Percentiles rank a stretch among this genome's conserved stretches.
phyloP scores from a whole-genome alignment of 768 basidiomycete species.

The Cyclocybe cylindracea region DNA sequence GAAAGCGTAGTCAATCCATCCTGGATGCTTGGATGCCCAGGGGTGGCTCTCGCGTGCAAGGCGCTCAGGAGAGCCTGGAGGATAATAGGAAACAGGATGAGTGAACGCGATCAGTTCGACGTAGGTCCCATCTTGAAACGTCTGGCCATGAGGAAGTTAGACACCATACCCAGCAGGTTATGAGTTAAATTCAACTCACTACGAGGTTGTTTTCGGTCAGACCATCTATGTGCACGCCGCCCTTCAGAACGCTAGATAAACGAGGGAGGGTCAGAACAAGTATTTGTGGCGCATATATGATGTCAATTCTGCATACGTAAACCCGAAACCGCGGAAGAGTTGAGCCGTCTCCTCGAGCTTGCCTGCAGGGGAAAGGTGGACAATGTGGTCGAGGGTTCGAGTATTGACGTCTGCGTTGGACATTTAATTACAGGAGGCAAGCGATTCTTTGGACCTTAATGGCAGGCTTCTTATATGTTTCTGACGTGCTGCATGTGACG shows the following conservation, averaged over 20 bases:
- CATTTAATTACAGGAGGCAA: too few relatives aligned
- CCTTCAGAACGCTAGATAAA: slow-evolving; percentile 55
- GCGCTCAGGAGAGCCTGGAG: slow-evolving; percentile 47
- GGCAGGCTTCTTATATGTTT: too few relatives aligned
- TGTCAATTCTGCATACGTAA: slow-evolving; percentile 49
- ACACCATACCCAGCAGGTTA: background rate
- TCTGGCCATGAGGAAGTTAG: slow-evolving; percentile 28
- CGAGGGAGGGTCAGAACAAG: background rate
- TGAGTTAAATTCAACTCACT: slow-evolving; percentile 32
- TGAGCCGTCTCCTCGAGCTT: slow-evolving; percentile 48
- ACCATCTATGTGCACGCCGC: slow-evolving; percentile 67
- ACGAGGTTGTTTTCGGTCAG: slow-evolving; percentile 67
- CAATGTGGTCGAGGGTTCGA: slow-evolving; percentile 62
- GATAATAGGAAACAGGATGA: slow-evolving; percentile 54
- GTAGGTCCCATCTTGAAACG: slow-evolving; percentile 60
- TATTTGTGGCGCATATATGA: background rate
- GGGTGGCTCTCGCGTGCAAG: slow-evolving; percentile 42
- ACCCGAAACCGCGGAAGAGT: slow-evolving; percentile 62
- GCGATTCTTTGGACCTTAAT: too few relatives aligned
- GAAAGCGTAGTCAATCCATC: slow-evolving; percentile 72
- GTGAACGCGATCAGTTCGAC: slow-evolving; percentile 73
- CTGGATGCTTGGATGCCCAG: slow-evolving; percentile 56
- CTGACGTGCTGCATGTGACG: too few relatives aligned
- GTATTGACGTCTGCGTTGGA: slow-evolving; percentile 16
- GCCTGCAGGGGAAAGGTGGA: slow-evolving; percentile 70